Conservation (phyloP, 116 monocot genomes). For the Papilionanthe hybrid region DNA sequence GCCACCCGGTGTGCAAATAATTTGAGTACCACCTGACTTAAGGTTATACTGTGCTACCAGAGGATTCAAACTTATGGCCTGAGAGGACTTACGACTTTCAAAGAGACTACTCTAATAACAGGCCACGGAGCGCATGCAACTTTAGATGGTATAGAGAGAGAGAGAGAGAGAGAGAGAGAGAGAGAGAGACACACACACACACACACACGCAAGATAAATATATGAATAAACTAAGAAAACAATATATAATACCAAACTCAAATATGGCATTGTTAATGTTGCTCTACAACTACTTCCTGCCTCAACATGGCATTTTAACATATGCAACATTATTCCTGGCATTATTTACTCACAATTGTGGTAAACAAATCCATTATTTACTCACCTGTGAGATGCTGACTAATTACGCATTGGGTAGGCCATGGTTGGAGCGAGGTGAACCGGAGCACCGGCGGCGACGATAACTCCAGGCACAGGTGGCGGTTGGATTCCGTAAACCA, state of each 20-base stretch:
- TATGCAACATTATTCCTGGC: not conserved
- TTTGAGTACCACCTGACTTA: too few species aligned
- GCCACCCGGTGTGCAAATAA: too few species aligned
- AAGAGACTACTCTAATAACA: too few species aligned
- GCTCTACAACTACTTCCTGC: not conserved
- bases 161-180: too few species aligned
- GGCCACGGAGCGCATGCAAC: too few species aligned
- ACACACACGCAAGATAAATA: too few species aligned
- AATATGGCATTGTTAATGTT: not conserved
- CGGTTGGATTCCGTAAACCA: constrained; percentile 2
- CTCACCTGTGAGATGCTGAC: constrained; percentile 4
- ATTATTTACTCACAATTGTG: not conserved
- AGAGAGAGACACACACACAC: too few species aligned
- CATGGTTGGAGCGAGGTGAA: constrained; percentile 6
- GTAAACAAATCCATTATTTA: not conserved
- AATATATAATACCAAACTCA: not conserved
- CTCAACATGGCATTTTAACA: not conserved
- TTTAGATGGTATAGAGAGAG: too few species aligned
- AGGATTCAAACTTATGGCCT: too few species aligned
- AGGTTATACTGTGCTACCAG: too few species aligned
- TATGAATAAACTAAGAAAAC: too few species aligned
- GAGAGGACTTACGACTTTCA: too few species aligned
- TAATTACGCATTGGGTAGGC: constrained; percentile 8
- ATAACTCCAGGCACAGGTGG: not conserved
- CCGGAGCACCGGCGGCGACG: constrained; percentile 1